Evolutionary conservation across 2,329 filamentous ascomycete genomes (phyloP), one percentile per base, ranked within the genome.

Genomic region (Cadophora luteo-olivacea): DNA sequence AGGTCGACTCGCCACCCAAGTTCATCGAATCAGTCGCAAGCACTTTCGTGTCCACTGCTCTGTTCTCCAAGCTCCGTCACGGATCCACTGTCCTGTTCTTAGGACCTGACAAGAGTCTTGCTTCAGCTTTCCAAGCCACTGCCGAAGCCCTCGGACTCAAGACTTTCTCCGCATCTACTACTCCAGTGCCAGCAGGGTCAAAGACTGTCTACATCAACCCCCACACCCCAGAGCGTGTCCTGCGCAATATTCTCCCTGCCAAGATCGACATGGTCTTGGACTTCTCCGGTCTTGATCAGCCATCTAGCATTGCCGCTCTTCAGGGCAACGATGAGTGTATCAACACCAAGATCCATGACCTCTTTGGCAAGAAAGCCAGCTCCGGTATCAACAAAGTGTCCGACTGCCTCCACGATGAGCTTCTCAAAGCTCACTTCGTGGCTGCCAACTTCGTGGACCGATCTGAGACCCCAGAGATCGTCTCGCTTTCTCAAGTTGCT

Each of bases 381-480:
- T 58, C 54, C 8, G 64, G 64, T 19, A 65, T 60, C 29, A 64
- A 57, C 66, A 68, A 64, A 19, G 52, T 64, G 24, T 52, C 66
- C 3, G 66, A 68, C 24, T 36, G 66, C 36, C 51, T 68, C 11
- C 61, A 68, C 33, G 61, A 68, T 38, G 66, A 68, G 11, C 66
- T 68, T 25, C 61, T 68, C 54, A 68, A 68, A 24, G 66, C 66
- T 22, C 66, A 68, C 61, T 68, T 68, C 36, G 66, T 68, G n/a
- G 66, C 66, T 36, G 66, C 66, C 19, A 68, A 64, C 36, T 68
- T 68, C 19, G 66, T 68, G n/a, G 66, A 68, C n/a, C 61, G 41
- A 24, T 60, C 66, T 29, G 66, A 64, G 25, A 22, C 29, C 4
- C 66, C 66, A 14, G 45, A 68, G 19, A 51, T 68, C n/a, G 41